Evolutionary conservation across 2,329 filamentous ascomycete species (phyloP).

Genomic region (Pestalotiopsis sp.): DNA sequence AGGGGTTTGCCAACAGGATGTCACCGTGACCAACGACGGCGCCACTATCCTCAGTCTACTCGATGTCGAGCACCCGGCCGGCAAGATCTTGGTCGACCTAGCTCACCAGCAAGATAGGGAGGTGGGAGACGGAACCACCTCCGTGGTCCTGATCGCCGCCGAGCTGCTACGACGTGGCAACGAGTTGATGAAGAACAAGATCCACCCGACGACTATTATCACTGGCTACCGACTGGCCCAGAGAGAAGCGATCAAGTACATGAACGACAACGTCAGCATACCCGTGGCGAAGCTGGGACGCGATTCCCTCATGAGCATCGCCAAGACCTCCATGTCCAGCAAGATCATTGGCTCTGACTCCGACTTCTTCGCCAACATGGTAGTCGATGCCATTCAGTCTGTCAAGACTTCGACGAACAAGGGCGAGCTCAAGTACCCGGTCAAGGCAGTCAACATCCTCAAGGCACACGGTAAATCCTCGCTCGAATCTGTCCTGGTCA

Average conservation of each 20-base stretch:
- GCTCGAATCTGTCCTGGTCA: conserved; percentile 85
- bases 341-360: conserved; percentile 97
- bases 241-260: conserved; percentile 95
- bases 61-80: conserved; percentile 96
- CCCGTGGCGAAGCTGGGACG: conserved; percentile 91
- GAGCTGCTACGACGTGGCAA: conserved; percentile 93
- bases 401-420: conserved; percentile 93
- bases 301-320: conserved; percentile 90
- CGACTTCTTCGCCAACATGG: conserved; percentile 97
- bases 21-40: conserved; percentile 98
- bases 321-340: conserved; percentile 98
- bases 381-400: conserved; percentile 92
- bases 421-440: conserved; percentile 92
- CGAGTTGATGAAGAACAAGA: conserved; percentile 99
- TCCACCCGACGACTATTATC: conserved; percentile 99
- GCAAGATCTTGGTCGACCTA: conserved; percentile 96
- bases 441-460: conserved; percentile 98
- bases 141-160: conserved; percentile 94
- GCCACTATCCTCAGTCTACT: conserved; percentile 94
- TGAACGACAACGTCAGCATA: conserved; percentile 96
- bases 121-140: conserved; percentile 97
- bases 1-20: conserved; percentile 61
- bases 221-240: conserved; percentile 95
- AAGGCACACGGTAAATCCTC: conserved; percentile 97
- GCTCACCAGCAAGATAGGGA: conserved; percentile 99